phyloP scores from a whole-genome alignment of 257 asterid species.

The Ehretia macrophylla region DNA sequence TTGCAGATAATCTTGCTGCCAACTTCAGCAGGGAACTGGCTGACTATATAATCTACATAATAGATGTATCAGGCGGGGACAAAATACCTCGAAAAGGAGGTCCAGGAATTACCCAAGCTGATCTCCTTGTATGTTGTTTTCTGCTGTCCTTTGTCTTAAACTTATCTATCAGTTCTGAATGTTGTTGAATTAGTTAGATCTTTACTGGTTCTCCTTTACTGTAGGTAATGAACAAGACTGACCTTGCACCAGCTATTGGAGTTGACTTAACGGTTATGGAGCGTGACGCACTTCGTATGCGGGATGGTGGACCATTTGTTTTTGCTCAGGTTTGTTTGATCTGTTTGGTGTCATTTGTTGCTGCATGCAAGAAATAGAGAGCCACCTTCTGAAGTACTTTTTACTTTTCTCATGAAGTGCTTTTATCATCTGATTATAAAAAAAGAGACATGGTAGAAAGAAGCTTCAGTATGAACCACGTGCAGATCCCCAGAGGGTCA shows the following conservation, averaged over 20 bases:
- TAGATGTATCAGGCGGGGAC: slow-evolving; percentile 92
- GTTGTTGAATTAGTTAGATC: background rate
- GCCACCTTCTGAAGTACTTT: background rate
- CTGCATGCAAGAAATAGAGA: no score
- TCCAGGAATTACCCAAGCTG: slow-evolving; percentile 97
- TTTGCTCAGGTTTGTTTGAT: slow-evolving; percentile 70
- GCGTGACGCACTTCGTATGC: slow-evolving; percentile 91
- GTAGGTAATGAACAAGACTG: slow-evolving; percentile 94
- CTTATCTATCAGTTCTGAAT: background rate
- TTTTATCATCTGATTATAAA: background rate
- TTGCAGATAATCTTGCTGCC: slow-evolving; percentile 86
- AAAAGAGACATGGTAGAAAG: background rate
- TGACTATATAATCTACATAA: slow-evolving; percentile 84
- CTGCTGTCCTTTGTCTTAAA: background rate
- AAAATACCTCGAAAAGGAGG: slow-evolving; percentile 99
- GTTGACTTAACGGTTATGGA: slow-evolving; percentile 92
- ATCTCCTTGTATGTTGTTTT: slow-evolving; percentile 63
- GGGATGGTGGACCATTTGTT: slow-evolving; percentile 95
- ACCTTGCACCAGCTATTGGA: slow-evolving; percentile 82
- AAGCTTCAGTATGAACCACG: no score
- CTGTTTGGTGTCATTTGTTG: background rate
- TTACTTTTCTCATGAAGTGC: background rate
- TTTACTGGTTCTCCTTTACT: no score
- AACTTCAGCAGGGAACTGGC: slow-evolving; percentile 97
- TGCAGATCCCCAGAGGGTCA: no score